These are phyloP conservation scores for Amauroascus verrucosus DNA, from an alignment of 2,329 filamentous ascomycete genomes.

Conservation along the genomic window DNA sequence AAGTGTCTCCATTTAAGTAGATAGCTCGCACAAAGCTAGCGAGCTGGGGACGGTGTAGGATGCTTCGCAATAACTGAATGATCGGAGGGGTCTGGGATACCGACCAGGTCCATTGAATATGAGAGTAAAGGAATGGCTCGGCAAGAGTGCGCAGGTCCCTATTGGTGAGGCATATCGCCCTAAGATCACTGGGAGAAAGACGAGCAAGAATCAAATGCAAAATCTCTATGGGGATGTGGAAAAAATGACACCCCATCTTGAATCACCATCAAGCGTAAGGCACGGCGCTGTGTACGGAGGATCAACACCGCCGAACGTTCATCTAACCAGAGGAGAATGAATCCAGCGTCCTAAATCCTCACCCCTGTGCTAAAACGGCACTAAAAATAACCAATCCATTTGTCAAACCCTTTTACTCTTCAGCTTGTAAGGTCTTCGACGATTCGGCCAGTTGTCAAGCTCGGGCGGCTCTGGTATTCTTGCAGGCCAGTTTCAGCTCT, in stretches of 20 bases:
- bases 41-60: constrained; percentile 17
- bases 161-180: constrained; percentile 15
- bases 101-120: constrained; percentile 17
- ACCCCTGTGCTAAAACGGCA: too few species aligned
- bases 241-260: too few species aligned
- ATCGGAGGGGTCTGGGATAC: constrained; percentile 14
- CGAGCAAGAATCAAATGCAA: constrained; percentile 13
- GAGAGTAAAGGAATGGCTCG: constrained; percentile 19
- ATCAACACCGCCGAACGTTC: too few species aligned
- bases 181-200: constrained; percentile 16
- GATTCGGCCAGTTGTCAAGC: not conserved
- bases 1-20: constrained; percentile 11
- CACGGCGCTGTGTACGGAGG: too few species aligned
- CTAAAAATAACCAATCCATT: too few species aligned
- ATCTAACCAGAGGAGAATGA: too few species aligned
- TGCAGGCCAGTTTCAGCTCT: not conserved
- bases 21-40: constrained; percentile 15
- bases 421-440: not conserved
- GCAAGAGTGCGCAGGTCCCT: constrained; percentile 12
- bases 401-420: too few species aligned
- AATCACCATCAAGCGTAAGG: too few species aligned
- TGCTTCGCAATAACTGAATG: constrained; percentile 15
- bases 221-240: not conserved
- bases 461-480: not conserved
- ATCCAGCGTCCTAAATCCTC: too few species aligned